These are phyloP conservation scores for Wallacemonas sp. DNA, from an alignment of 208 protist genomes.

Conservation along the genomic window DNA sequence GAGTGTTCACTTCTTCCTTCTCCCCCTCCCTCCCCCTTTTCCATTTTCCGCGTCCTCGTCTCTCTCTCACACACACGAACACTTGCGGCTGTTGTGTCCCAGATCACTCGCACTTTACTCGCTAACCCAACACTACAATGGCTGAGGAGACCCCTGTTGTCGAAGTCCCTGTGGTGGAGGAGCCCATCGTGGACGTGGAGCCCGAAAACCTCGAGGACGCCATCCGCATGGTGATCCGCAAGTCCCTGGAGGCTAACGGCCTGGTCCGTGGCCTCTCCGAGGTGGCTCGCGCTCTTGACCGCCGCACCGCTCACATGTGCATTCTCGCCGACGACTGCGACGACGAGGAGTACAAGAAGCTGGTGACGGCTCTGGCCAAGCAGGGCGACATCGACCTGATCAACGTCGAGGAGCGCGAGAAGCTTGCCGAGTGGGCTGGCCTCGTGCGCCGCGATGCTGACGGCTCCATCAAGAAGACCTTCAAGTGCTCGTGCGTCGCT, in stretches of 20 bases:
- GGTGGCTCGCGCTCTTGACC: constrained; percentile 83
- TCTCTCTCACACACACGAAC: constrained; percentile 12
- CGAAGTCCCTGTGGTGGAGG: constrained; percentile 61
- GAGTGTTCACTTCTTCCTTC: neutral
- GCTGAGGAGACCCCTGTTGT: constrained; percentile 80
- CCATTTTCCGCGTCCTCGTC: constrained; percentile 23
- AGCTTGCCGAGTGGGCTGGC: constrained; percentile 82
- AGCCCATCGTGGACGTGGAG: constrained; percentile 51
- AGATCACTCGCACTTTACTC: constrained; percentile 12
- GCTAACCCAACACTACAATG: constrained; percentile 38
- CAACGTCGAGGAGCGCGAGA: constrained; percentile 82
- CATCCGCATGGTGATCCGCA: constrained; percentile 85
- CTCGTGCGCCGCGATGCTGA: constrained; percentile 50
- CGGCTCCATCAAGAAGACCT: constrained; percentile 73
- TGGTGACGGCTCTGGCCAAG: constrained; percentile 79
- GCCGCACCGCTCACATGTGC: constrained; percentile 81
- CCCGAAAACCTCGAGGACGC: constrained; percentile 82
- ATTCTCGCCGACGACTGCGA: constrained; percentile 92
- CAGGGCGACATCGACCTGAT: constrained; percentile 88
- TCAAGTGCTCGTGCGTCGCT: constrained; percentile 89
- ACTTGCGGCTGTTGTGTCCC: neutral
- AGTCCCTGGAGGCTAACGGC: constrained; percentile 84
- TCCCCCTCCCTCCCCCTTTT: neutral
- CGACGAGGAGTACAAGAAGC: constrained; percentile 92
- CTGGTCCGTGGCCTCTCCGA: constrained; percentile 88